Percentiles rank a stretch among this genome's conserved stretches.
Evolutionary conservation across 2,329 filamentous ascomycete genomes (phyloP).

Genomic region (Uncinocarpus reesii): DNA sequence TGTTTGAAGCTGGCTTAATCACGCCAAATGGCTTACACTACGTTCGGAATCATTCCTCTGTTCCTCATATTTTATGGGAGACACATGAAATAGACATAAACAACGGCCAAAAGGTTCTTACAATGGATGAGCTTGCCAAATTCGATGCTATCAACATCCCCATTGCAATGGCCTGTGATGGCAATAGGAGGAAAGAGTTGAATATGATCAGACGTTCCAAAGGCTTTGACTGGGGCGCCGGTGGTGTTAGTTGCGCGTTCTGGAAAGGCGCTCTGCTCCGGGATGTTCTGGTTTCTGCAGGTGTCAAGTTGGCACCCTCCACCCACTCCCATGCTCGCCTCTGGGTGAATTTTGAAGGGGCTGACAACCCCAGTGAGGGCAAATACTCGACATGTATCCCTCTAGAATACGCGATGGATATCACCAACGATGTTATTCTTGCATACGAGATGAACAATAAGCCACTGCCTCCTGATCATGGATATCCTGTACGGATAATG

Average conservation of each 20-base stretch:
- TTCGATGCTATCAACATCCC: constrained; percentile 42
- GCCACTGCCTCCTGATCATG: constrained; percentile 35
- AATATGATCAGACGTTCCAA: constrained; percentile 43
- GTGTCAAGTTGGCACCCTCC: constrained; percentile 23
- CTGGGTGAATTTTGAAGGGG: constrained; percentile 44
- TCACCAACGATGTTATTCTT: constrained; percentile 41
- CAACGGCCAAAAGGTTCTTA: constrained; percentile 30
- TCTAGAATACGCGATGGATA: constrained; percentile 41
- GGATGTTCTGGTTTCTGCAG: constrained; percentile 38
- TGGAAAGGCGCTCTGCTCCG: constrained; percentile 42
- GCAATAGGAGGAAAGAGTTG: constrained; percentile 44
- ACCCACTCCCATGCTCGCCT: constrained; percentile 19
- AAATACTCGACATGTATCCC: constrained; percentile 43
- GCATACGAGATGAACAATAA: constrained; percentile 36
- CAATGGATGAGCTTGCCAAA: constrained; percentile 38
- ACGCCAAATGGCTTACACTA: constrained; percentile 45
- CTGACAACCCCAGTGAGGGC: constrained; percentile 40
- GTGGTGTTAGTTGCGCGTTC: constrained; percentile 41
- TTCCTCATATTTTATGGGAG: constrained; percentile 43
- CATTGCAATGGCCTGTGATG: constrained; percentile 41
- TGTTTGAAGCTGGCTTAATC: constrained; percentile 41
- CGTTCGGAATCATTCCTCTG: constrained; percentile 45
- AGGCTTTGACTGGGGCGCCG: constrained; percentile 41
- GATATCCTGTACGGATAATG: constrained; percentile 35
- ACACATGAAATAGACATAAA: constrained; percentile 40